Evolutionary conservation across 1,284 basidiomycete species (phyloP).

Genomic region (Vanrija pseudolonga): DNA sequence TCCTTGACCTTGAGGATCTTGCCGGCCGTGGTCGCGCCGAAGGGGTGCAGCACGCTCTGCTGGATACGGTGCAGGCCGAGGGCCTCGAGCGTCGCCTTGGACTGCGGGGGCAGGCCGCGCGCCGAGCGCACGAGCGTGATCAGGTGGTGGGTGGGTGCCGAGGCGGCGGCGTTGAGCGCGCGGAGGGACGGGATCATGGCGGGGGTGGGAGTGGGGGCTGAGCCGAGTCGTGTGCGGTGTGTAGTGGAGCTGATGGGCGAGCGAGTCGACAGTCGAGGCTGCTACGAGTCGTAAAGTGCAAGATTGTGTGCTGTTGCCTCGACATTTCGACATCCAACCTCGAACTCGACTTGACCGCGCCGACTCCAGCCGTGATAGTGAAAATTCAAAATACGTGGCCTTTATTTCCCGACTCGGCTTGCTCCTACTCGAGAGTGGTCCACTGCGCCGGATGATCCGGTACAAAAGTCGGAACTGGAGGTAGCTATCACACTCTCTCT

Average conservation of each 20-base stretch:
- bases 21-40: conserved; percentile 47
- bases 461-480: no score
- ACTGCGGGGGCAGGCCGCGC: conserved; percentile 51
- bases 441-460: no score
- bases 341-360: neutral
- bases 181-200: conserved; percentile 13
- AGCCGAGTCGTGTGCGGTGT: neutral
- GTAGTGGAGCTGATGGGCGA: no score
- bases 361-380: no score
- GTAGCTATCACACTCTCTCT: no score
- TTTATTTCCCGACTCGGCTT: neutral
- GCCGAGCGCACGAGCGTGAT: conserved; percentile 53
- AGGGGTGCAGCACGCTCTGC: conserved; percentile 51
- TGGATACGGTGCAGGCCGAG: conserved; percentile 51
- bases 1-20: conserved; percentile 55
- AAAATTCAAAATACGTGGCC: no score
- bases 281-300: neutral
- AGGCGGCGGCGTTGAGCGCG: conserved; percentile 2
- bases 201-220: neutral
- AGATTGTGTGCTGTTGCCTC: no score
- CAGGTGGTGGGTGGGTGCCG: conserved; percentile 47
- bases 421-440: neutral
- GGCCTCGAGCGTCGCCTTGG: conserved; percentile 47
- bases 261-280: neutral
- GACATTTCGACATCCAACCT: neutral